Evolutionary conservation across 306 rosid species (phyloP).

Genomic region (Trifolium subterraneum): DNA sequence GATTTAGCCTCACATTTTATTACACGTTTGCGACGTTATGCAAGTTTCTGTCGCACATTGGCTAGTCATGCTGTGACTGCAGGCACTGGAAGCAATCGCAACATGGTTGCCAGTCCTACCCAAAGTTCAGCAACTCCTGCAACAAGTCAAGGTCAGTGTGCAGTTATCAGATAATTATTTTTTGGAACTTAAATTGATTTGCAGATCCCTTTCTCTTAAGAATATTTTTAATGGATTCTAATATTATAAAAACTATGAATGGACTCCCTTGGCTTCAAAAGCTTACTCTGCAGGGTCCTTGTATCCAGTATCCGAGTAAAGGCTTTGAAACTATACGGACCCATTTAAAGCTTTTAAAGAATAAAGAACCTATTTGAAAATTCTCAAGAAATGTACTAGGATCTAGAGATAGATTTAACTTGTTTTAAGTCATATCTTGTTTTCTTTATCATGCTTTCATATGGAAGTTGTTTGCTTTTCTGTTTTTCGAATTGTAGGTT

Average conservation of each 20-base stretch:
- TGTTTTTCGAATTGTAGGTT: not conserved
- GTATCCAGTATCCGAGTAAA: constrained; percentile 8
- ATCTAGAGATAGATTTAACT: not conserved
- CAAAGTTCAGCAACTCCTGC: constrained; percentile 89
- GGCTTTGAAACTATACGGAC: not conserved
- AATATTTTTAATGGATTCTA: not conserved
- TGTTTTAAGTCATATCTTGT: constrained; percentile 20
- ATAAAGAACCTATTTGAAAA: not conserved
- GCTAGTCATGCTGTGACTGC: constrained; percentile 98
- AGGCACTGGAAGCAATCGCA: constrained; percentile 90
- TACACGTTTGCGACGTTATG: constrained; percentile 96
- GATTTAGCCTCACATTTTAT: constrained; percentile 99
- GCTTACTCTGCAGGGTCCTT: not conserved
- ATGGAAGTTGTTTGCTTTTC: not conserved
- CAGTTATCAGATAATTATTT: constrained; percentile 10
- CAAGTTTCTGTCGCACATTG: constrained; percentile 98
- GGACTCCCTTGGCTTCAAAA: not conserved
- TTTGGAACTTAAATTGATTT: constrained; percentile 16
- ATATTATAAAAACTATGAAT: constrained; percentile 15
- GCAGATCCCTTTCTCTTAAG: constrained; percentile 10
- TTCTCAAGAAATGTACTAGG: not conserved
- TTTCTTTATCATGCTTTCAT: constrained; percentile 25
- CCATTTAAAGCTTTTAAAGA: not conserved
- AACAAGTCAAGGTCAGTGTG: constrained; percentile 78
- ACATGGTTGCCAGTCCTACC: constrained; percentile 90